phyloP scores from a whole-genome alignment of 202 grass and related monocot species.

The Elaeis oleifera region DNA sequence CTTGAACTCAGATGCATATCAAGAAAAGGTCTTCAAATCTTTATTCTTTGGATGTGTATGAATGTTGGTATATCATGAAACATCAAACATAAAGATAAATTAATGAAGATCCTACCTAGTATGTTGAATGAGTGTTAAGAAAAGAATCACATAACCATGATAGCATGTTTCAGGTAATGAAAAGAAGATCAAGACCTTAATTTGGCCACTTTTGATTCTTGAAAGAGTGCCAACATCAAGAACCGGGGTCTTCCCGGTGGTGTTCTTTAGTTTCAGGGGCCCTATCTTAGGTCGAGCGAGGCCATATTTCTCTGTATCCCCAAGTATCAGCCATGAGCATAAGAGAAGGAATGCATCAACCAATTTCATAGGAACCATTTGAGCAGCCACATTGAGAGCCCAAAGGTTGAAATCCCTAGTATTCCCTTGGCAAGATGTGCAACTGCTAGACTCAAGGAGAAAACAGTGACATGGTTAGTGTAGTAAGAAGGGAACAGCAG shows the following conservation, averaged over 20 bases:
- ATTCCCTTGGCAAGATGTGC: slow-evolving; percentile 86
- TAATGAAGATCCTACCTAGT: too few relatives aligned
- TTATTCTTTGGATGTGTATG: too few relatives aligned
- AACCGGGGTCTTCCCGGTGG: slow-evolving; percentile 57
- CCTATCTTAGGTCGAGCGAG: slow-evolving; percentile 52
- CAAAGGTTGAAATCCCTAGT: slow-evolving; percentile 80
- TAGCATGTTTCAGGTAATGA: background rate
- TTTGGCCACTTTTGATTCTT: slow-evolving; percentile 58
- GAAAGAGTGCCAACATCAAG: slow-evolving; percentile 54
- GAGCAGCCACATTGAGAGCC: slow-evolving; percentile 59
- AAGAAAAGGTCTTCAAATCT: background rate
- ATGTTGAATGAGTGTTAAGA: too few relatives aligned
- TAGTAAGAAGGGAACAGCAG: background rate
- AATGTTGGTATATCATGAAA: too few relatives aligned
- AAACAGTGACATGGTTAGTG: background rate
- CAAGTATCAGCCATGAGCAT: slow-evolving; percentile 53
- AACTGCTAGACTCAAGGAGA: slow-evolving; percentile 33
- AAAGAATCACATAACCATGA: background rate
- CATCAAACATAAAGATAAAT: too few relatives aligned
- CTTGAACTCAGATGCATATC: background rate
- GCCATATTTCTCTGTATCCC: slow-evolving; percentile 55
- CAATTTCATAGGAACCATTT: slow-evolving; percentile 52
- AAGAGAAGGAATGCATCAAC: slow-evolving; percentile 63
- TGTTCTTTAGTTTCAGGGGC: slow-evolving; percentile 58
- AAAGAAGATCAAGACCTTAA: slow-evolving; percentile 41